Percentiles rank a stretch among this genome's conserved stretches.
phyloP scores from a whole-genome alignment of 2,329 filamentous ascomycete genomes.

The Zalaria sp. region DNA sequence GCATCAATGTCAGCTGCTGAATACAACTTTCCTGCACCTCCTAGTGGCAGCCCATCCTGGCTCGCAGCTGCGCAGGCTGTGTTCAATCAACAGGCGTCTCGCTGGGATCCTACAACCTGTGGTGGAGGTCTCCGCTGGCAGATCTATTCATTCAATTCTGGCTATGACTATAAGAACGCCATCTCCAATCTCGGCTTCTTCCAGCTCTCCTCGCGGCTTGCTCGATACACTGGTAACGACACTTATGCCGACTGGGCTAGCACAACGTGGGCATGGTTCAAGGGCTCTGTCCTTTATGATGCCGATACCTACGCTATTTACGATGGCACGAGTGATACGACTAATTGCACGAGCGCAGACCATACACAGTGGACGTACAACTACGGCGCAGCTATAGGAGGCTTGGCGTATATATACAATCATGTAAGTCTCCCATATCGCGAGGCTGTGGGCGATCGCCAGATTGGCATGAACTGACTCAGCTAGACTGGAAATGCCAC shows the following conservation, averaged over 20 bases:
- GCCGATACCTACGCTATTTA: constrained; percentile 34
- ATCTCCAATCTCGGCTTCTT: constrained; percentile 45
- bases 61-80: constrained; percentile 62
- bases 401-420: constrained; percentile 3
- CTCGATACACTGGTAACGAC: constrained; percentile 61
- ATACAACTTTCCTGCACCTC: constrained; percentile 56
- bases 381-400: constrained; percentile 24
- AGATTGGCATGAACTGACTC: too few relatives aligned
- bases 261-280: constrained; percentile 47
- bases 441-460: too few relatives aligned
- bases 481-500: too few relatives aligned
- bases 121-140: constrained; percentile 72
- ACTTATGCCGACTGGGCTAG: constrained; percentile 68
- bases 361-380: constrained; percentile 30
- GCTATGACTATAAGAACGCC: constrained; percentile 45
- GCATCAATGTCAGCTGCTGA: constrained; percentile 68
- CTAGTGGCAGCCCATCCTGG: constrained; percentile 38
- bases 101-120: constrained; percentile 56
- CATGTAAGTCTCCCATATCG: constrained; percentile 1
- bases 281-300: constrained; percentile 35
- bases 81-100: constrained; percentile 60
- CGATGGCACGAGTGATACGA: constrained; percentile 37
- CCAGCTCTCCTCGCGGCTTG: constrained; percentile 50
- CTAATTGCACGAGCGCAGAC: constrained; percentile 37
- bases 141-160: constrained; percentile 62